Percentiles rank a stretch among this genome's conserved stretches.
Evolutionary conservation across 2,329 filamentous ascomycete genomes (phyloP).

Genomic region (Exophiala calicioides): DNA sequence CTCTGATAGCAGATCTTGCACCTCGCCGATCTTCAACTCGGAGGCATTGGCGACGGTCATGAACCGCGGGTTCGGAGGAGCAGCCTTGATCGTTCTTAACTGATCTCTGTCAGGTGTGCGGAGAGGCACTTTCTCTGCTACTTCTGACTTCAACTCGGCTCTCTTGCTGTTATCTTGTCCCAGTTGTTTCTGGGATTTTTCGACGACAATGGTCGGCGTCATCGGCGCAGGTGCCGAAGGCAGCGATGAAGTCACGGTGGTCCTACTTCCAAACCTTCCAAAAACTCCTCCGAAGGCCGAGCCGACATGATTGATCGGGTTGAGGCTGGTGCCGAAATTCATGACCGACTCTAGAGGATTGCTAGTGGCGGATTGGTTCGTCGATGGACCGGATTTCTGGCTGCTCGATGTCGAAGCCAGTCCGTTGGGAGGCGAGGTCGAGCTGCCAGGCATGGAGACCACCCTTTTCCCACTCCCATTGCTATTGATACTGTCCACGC

Average conservation of each 20-base stretch:
- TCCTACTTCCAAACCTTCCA: conserved; percentile 45
- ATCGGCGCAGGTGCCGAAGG: conserved; percentile 44
- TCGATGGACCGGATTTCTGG: conserved; percentile 31
- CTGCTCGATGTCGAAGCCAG: conserved; percentile 37
- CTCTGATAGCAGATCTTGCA: conserved; percentile 69
- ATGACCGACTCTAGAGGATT: conserved; percentile 78
- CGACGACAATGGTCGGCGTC: conserved; percentile 37
- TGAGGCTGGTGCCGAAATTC: conserved; percentile 75
- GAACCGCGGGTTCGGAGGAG: conserved; percentile 71
- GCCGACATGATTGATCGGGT: conserved; percentile 73
- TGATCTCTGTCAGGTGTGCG: conserved; percentile 53
- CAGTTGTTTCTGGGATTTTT: conserved; percentile 5
- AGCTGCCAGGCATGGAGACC: conserved; percentile 46
- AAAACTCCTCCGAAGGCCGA: conserved; percentile 65
- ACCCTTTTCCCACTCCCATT: conserved; percentile 58
- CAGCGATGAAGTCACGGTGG: conserved; percentile 45
- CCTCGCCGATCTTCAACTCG: conserved; percentile 72
- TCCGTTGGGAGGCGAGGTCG: conserved; percentile 33
- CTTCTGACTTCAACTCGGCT: conserved; percentile 57
- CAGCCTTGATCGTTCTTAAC: conserved; percentile 23
- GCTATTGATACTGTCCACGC: conserved; percentile 71
- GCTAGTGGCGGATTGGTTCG: conserved; percentile 35
- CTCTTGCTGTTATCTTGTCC: conserved; percentile 48
- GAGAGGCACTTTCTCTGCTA: conserved; percentile 12
- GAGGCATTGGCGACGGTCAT: conserved; percentile 69